phyloP scores from a whole-genome alignment of 2,329 filamentous ascomycete species.

The Microcyclosporella mali region DNA sequence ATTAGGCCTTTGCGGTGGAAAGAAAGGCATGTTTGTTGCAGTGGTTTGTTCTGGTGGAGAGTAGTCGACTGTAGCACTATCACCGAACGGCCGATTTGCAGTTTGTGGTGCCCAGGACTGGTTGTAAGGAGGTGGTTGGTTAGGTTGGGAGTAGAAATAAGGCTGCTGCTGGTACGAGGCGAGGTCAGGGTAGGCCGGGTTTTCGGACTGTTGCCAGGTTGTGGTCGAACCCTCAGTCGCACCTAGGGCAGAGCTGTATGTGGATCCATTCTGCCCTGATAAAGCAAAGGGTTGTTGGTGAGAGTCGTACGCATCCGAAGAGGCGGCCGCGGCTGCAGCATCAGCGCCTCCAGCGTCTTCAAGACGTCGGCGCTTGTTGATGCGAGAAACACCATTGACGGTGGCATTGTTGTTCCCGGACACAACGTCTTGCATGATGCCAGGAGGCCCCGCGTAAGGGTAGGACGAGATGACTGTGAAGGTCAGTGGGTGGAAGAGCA shows the following conservation, averaged over 20 bases:
- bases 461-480: constrained; percentile 5
- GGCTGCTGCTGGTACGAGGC: constrained; percentile 25
- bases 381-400: not conserved
- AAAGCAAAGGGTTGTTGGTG: constrained; percentile 1
- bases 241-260: constrained; percentile 6
- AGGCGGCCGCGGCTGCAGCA: not conserved
- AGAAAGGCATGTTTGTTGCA: constrained; percentile 18
- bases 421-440: constrained; percentile 5
- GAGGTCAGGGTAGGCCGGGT: constrained; percentile 22
- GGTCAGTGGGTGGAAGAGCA: not conserved
- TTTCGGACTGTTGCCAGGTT: constrained; percentile 10
- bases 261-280: constrained; percentile 4
- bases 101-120: constrained; percentile 19
- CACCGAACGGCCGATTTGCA: constrained; percentile 4
- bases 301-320: not conserved
- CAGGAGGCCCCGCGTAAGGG: constrained; percentile 4
- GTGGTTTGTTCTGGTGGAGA: constrained; percentile 10
- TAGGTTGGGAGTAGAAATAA: constrained; percentile 25
- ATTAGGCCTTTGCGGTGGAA: constrained; percentile 9
- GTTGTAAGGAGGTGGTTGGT: constrained; percentile 16
- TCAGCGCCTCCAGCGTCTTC: constrained; percentile 1
- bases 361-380: constrained; percentile 6
- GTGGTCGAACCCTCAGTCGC: constrained; percentile 11
- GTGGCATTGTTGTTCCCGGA: not conserved
- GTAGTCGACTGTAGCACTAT: constrained; percentile 9